These are phyloP conservation scores for Catharanthus roseus DNA, from an alignment of 257 asterid genomes.

Conservation along the genomic window DNA sequence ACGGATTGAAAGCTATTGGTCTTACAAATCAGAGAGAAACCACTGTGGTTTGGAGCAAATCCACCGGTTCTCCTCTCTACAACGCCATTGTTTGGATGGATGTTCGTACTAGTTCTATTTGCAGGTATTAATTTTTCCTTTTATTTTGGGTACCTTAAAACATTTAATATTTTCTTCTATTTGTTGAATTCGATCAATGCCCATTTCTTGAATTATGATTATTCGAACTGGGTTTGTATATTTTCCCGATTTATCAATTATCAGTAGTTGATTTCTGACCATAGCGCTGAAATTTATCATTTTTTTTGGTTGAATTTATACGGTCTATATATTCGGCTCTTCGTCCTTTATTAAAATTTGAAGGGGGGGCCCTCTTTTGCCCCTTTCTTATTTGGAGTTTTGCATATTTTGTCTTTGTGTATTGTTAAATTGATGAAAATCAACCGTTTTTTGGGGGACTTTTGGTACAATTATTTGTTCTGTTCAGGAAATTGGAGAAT, in stretches of 20 bases:
- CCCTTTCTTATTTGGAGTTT: conserved; percentile 3
- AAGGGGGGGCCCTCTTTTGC: no score
- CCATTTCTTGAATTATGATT: neutral
- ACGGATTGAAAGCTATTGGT: conserved; percentile 89
- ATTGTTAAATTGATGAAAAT: neutral
- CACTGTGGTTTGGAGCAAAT: conserved; percentile 93
- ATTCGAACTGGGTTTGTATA: neutral
- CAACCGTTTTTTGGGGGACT: conserved; percentile 3
- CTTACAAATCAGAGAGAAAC: conserved; percentile 97
- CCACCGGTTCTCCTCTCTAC: conserved; percentile 82
- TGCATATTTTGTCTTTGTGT: neutral
- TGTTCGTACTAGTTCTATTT: conserved; percentile 74
- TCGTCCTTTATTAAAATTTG: no score
- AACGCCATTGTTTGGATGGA: conserved; percentile 99
- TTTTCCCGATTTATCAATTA: conserved; percentile 1
- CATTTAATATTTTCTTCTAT: neutral
- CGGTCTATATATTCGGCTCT: neutral
- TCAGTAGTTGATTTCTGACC: no score
- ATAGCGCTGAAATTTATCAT: neutral
- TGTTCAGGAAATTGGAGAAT: conserved; percentile 64
- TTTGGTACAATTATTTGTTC: conserved; percentile 13
- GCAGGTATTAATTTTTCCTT: conserved; percentile 47
- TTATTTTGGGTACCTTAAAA: neutral
- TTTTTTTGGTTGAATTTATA: neutral
- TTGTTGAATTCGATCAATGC: neutral